Evolutionary conservation across 768 basidiomycete species (phyloP).

Genomic region (Mrakia blollopis): DNA sequence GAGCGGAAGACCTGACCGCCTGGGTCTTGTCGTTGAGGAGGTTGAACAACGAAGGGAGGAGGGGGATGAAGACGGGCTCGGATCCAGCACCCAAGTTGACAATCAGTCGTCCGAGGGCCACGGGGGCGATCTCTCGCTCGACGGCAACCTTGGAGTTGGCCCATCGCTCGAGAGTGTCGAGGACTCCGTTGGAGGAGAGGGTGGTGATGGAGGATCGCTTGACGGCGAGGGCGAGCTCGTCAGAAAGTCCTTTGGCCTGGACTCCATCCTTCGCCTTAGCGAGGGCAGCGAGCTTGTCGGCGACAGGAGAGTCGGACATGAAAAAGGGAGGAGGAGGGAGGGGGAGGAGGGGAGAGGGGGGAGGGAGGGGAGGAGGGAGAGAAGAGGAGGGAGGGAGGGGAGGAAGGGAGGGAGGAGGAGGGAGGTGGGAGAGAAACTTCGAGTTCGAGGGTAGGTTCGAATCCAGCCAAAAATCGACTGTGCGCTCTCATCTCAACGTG

Average conservation of each 20-base stretch:
- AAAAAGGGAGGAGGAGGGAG: constrained; percentile 15
- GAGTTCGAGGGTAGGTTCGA: no score
- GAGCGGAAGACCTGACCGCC: constrained; percentile 76
- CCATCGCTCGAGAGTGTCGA: constrained; percentile 58
- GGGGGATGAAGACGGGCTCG: constrained; percentile 70
- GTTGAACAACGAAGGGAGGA: constrained; percentile 71
- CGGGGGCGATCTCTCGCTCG: constrained; percentile 44
- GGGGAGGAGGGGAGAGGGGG: neutral
- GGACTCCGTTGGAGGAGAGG: constrained; percentile 44
- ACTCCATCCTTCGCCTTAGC: constrained; percentile 27
- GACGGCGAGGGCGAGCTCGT: constrained; percentile 34
- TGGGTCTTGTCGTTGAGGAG: constrained; percentile 92
- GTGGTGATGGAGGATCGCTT: constrained; percentile 28
- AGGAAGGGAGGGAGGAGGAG: neutral
- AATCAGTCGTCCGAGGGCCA: constrained; percentile 44
- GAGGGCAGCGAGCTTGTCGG: constrained; percentile 48
- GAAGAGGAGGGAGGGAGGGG: constrained; percentile 36
- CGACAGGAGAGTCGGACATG: constrained; percentile 48
- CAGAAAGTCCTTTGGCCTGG: constrained; percentile 31
- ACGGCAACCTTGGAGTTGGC: constrained; percentile 38
- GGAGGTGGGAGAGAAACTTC: neutral
- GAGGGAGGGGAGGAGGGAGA: neutral
- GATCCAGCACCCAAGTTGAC: constrained; percentile 51
- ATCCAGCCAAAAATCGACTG: no score
- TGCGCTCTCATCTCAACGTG: no score